These are phyloP conservation scores for Malassezia cuniculi DNA, from an alignment of 1,284 basidiomycete genomes.

Conservation along the genomic window DNA sequence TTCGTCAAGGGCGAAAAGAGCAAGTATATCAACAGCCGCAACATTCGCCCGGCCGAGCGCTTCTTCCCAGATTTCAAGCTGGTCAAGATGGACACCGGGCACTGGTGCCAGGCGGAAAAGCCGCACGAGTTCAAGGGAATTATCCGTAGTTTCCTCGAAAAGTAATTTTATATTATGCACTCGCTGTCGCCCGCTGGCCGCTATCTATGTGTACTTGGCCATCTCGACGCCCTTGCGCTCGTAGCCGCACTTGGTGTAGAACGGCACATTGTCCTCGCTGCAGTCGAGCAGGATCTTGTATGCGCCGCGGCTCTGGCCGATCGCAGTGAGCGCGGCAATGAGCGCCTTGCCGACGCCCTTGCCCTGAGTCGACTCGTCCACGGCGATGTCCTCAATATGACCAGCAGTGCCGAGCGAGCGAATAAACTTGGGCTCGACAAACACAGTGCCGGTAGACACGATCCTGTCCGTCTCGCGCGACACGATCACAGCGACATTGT, in stretches of 20 bases:
- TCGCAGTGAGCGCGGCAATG: conserved; percentile 66
- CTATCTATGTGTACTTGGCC: conserved; percentile 25
- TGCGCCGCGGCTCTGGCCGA: conserved; percentile 60
- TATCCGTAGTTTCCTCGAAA: conserved; percentile 34
- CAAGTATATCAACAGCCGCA: conserved; percentile 62
- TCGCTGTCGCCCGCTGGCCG: too few relatives aligned
- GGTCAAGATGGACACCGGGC: conserved; percentile 44
- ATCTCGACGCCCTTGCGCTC: conserved; percentile 40
- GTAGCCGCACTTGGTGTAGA: conserved; percentile 86
- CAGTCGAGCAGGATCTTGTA: conserved; percentile 98
- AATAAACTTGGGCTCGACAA: conserved; percentile 86
- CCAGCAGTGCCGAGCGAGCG: conserved; percentile 67
- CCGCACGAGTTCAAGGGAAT: conserved; percentile 45
- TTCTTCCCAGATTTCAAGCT: conserved; percentile 58
- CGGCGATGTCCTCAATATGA: conserved; percentile 95
- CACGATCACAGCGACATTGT: conserved; percentile 74
- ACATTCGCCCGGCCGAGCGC: conserved; percentile 52
- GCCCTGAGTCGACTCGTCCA: conserved; percentile 72
- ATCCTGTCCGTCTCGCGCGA: conserved; percentile 62
- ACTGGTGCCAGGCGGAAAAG: conserved; percentile 47
- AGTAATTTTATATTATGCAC: too few relatives aligned
- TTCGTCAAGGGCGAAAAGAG: conserved; percentile 59
- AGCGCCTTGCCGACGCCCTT: conserved; percentile 75
- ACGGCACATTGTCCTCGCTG: conserved; percentile 81
- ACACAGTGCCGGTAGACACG: conserved; percentile 69